Evolutionary conservation across 1,284 basidiomycete genomes (phyloP), one percentile per base, ranked within the genome.

Genomic region (Vanrija sp.): DNA sequence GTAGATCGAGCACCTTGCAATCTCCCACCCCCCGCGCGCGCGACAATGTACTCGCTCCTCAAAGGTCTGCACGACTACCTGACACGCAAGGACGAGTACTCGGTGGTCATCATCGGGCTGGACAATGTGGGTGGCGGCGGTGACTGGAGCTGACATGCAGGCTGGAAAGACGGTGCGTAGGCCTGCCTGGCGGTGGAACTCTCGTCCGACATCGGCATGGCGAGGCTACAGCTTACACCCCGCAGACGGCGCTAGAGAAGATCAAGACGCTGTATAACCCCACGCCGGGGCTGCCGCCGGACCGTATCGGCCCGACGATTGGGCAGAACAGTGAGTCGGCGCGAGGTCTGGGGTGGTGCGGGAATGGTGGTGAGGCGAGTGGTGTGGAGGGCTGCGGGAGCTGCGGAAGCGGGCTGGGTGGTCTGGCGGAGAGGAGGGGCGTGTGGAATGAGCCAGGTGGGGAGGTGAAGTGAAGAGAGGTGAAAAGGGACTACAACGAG

Each of bases 1-100:
- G 39, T n/a, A n/a, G n/a, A n/a, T 42, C 39, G 5, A 23, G 21
- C n/a, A 23, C 21, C 21, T 23, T 23, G 21, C 21, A 23, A 23
- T 23, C 21, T 23, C 21, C 21, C 21, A 23, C 21, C 21, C 21
- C 21, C 21, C 38, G 28, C 28, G 8, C 28, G 8, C 8, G 8
- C 28, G 28, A 54, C 34, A 52, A 77, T 94, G 91, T 95, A 93
- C 77, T 90, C 94, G 76, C 83, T 95, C 43, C 81, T 95, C 66
- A 91, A 88, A 66, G 92, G 92, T 34, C 80, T 95, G 14, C 87
- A 94, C 76, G 86, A 89, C 71, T 86, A 93, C 77, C 77, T 95
- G 29, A 95, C 90, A 18, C 85, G 88, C 63, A 95, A 95, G 77
- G 91, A 95, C 63, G 90, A 95, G 67, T 95, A 93, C 74, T 91